Conservation (phyloP, 2,329 filamentous ascomycete species). For the Fusarium neocosmosporiellum region DNA sequence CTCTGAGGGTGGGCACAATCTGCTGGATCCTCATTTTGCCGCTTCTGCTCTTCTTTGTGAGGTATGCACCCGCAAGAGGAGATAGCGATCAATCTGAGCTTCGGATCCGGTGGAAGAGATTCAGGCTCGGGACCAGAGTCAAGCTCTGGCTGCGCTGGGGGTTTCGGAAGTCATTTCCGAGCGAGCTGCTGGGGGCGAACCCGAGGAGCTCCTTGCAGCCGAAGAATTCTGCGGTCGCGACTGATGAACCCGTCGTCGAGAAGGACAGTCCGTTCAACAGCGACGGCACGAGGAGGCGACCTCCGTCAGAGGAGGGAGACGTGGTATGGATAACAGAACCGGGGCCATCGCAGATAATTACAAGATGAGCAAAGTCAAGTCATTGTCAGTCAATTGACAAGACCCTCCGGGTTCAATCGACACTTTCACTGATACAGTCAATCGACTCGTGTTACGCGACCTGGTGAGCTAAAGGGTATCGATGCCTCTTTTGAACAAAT, state of each 20-base stretch:
- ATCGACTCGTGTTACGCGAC: not conserved
- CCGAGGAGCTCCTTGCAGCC: not conserved
- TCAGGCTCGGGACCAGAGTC: constrained; percentile 12
- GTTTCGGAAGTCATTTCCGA: constrained; percentile 25
- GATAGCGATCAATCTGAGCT: constrained; percentile 18
- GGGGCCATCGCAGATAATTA: constrained; percentile 2
- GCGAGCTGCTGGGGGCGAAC: constrained; percentile 26
- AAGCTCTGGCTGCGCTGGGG: constrained; percentile 34
- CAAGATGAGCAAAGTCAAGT: not conserved
- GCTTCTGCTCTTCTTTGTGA: constrained; percentile 28
- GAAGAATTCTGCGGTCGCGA: not conserved
- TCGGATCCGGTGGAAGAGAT: constrained; percentile 21
- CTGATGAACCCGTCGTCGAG: not conserved
- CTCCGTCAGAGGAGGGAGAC: not conserved
- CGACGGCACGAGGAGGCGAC: not conserved
- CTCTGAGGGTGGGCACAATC: constrained; percentile 45
- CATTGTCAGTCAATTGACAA: not conserved
- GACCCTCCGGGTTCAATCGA: not conserved
- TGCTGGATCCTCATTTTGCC: constrained; percentile 43
- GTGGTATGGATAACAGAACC: constrained; percentile 9
- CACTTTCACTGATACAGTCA: not conserved
- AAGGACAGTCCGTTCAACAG: not conserved
- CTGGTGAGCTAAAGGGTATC: constrained; percentile 3
- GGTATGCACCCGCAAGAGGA: constrained; percentile 16
- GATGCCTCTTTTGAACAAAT: constrained; percentile 11